phyloP scores from a whole-genome alignment of 2,329 filamentous ascomycete species.

The Tolypocladium nubicola region DNA sequence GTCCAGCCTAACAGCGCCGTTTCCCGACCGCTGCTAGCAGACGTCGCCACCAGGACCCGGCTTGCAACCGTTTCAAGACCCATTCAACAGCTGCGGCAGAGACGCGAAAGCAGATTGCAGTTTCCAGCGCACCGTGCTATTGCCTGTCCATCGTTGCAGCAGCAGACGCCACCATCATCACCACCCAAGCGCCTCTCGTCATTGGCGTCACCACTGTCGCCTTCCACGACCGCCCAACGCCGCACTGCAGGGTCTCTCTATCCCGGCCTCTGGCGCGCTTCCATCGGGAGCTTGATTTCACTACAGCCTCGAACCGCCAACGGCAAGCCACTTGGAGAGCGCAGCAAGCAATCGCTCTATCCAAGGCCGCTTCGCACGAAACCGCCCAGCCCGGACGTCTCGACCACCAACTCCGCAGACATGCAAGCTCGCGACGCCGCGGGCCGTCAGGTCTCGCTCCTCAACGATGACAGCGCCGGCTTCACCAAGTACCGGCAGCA shows the following conservation, averaged over 20 bases:
- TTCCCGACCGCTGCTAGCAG: not conserved
- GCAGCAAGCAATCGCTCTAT: not conserved
- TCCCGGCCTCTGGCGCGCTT: not conserved
- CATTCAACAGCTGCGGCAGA: not conserved
- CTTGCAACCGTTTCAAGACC: not conserved
- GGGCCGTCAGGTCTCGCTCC: conserved; percentile 47
- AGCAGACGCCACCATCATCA: not conserved
- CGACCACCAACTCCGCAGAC: conserved; percentile 1
- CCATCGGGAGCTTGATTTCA: not conserved
- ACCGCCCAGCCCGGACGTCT: not conserved
- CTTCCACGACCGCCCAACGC: not conserved
- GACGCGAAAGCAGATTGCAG: not conserved
- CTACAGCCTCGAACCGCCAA: not conserved
- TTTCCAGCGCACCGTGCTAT: not conserved
- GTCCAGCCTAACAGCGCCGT: not conserved
- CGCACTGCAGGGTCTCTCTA: not conserved
- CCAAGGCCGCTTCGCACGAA: not conserved
- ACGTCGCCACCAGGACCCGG: not conserved
- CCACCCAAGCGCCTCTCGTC: not conserved
- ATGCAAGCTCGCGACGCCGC: conserved; percentile 48
- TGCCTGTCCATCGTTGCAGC: not conserved
- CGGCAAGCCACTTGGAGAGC: not conserved
- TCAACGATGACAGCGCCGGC: conserved; percentile 39
- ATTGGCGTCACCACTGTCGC: not conserved
- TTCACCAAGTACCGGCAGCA: conserved; percentile 9